Conservation (phyloP, 306 rosid genomes). For the Psophocarpus tetragonolobus region DNA sequence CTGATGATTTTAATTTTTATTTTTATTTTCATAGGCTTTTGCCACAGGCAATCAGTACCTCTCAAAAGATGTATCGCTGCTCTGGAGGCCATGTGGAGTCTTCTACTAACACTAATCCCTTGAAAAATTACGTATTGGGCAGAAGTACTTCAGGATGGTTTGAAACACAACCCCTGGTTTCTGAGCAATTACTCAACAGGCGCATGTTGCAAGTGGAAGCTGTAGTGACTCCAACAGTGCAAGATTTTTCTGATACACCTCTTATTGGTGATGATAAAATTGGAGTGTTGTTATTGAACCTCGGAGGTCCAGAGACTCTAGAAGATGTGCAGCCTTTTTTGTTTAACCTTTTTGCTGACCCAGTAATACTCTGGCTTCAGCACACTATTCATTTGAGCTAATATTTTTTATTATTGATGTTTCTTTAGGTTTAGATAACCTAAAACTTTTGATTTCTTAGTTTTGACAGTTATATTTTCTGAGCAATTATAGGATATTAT, state of each 20-base stretch:
- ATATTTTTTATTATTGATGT: neutral
- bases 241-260: constrained; percentile 43
- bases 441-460: constrained; percentile 6
- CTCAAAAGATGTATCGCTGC: constrained; percentile 56
- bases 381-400: neutral
- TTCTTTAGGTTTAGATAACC: constrained; percentile 14
- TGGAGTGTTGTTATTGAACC: constrained; percentile 82
- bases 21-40: constrained; percentile 42
- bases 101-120: constrained; percentile 40
- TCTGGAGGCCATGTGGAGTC: constrained; percentile 50
- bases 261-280: constrained; percentile 58
- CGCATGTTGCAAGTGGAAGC: constrained; percentile 63
- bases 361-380: constrained; percentile 37
- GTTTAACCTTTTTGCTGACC: constrained; percentile 91
- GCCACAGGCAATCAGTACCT: constrained; percentile 53
- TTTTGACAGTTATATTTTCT: neutral
- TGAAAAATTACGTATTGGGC: constrained; percentile 40
- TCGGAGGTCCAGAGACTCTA: constrained; percentile 90
- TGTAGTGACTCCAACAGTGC: constrained; percentile 51
- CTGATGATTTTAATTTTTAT: constrained; percentile 12
- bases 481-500: constrained; percentile 63
- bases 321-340: constrained; percentile 92
- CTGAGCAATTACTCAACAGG: constrained; percentile 55
- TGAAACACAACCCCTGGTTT: constrained; percentile 51
- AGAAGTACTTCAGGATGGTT: constrained; percentile 51